Conservation (phyloP, 1,139 yeast genomes). For the Arxiozyma bovina region DNA sequence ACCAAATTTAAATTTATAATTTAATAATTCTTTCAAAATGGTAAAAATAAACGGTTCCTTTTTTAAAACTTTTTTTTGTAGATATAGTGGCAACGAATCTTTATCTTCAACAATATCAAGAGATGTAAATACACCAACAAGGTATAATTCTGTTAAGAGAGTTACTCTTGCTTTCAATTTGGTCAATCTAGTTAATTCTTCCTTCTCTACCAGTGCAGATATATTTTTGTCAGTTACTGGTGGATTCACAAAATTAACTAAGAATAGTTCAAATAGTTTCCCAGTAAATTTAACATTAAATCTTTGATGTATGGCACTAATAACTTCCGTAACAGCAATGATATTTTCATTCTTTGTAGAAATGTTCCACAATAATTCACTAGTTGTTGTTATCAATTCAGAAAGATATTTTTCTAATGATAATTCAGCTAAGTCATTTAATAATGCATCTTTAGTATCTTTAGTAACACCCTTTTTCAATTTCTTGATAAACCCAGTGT, state of each 20-base stretch:
- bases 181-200: conserved; percentile 36
- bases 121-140: conserved; percentile 49
- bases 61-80: conserved; percentile 28
- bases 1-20: conserved; percentile 43
- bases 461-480: conserved; percentile 49
- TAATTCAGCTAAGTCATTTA: conserved; percentile 54
- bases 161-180: conserved; percentile 46
- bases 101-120: conserved; percentile 33
- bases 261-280: conserved; percentile 40
- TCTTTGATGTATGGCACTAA: conserved; percentile 71
- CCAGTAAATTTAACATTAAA: conserved; percentile 50
- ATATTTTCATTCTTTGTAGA: conserved; percentile 49
- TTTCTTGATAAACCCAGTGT: conserved; percentile 72
- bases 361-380: conserved; percentile 54
- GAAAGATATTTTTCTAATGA: conserved; percentile 69
- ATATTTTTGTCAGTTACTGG: conserved; percentile 20
- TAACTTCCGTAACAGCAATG: conserved; percentile 54
- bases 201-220: conserved; percentile 35
- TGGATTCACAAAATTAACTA: conserved; percentile 40
- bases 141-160: conserved; percentile 52
- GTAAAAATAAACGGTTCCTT: conserved; percentile 39
- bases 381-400: conserved; percentile 56
- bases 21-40: conserved; percentile 47
- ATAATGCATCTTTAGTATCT: conserved; percentile 38
- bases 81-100: conserved; percentile 35